These are phyloP conservation scores for Lentinus brumalis DNA, from an alignment of 768 basidiomycete genomes.

Conservation along the genomic window DNA sequence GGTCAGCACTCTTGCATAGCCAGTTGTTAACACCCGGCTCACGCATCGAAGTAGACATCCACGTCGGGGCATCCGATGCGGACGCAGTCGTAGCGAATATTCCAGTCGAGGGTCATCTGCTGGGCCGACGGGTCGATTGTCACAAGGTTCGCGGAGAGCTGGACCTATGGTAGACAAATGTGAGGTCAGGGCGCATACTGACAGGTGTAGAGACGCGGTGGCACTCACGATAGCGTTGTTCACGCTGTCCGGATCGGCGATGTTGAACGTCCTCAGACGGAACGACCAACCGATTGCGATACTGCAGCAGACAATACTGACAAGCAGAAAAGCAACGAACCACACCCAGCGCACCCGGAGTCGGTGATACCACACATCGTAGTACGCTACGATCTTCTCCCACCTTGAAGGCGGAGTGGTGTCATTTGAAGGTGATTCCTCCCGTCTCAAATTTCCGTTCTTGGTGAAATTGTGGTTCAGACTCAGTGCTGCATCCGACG, in stretches of 20 bases:
- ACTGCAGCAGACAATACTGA: constrained; percentile 4
- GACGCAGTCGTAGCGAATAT: constrained; percentile 7
- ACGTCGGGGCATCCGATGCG: constrained; percentile 16
- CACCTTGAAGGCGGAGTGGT: background rate
- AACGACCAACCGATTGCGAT: constrained; percentile 18
- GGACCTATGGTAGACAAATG: constrained; percentile 5
- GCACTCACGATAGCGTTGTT: constrained; percentile 3
- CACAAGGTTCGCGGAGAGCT: constrained; percentile 15
- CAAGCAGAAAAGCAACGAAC: constrained; percentile 7
- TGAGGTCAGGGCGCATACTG: background rate
- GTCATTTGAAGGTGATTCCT: too few species aligned
- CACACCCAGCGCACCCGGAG: constrained; percentile 10
- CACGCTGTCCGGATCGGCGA: constrained; percentile 9
- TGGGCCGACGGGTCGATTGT: constrained; percentile 12
- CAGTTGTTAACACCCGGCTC: background rate
- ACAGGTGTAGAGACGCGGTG: background rate
- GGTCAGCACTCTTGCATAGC: too few species aligned
- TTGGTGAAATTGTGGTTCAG: background rate
- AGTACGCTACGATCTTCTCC: background rate
- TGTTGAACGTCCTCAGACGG: constrained; percentile 16
- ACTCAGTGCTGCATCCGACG: too few species aligned
- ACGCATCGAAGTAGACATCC: constrained; percentile 20
- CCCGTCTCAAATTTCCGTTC: background rate
- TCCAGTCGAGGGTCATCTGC: constrained; percentile 18
- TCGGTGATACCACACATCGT: constrained; percentile 1